A percentile compares a stretch with the other conserved stretches of the same genome.
Evolutionary conservation across 2,329 filamentous ascomycete species (phyloP).

Genomic region (Escovopsis weberi): DNA sequence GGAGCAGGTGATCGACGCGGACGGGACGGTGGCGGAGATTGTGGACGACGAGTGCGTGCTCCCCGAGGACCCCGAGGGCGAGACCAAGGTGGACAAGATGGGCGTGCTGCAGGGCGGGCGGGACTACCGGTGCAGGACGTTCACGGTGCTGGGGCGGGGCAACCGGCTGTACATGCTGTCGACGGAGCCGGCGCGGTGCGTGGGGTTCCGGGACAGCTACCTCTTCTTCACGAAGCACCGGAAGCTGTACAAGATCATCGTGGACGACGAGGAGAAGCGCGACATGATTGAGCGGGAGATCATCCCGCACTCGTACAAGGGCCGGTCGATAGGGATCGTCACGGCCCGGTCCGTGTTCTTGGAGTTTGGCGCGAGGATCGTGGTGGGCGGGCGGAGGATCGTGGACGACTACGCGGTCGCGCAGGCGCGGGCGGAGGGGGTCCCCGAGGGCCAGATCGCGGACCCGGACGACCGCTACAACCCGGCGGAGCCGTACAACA

Average conservation of each 20-base stretch:
- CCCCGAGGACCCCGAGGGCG: slow-evolving; percentile 75
- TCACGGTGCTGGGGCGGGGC: slow-evolving; percentile 73
- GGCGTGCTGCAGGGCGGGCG: slow-evolving; percentile 71
- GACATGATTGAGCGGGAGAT: slow-evolving; percentile 92
- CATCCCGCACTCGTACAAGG: slow-evolving; percentile 97
- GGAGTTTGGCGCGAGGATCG: slow-evolving; percentile 87
- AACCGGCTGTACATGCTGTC: slow-evolving; percentile 94
- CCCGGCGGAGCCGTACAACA: slow-evolving; percentile 80
- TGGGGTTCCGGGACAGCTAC: slow-evolving; percentile 95
- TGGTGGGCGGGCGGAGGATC: slow-evolving; percentile 78
- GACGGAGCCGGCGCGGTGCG: slow-evolving; percentile 89
- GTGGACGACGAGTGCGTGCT: slow-evolving; percentile 83
- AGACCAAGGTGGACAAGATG: slow-evolving; percentile 83
- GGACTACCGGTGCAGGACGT: slow-evolving; percentile 91
- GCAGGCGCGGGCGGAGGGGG: slow-evolving; percentile 60
- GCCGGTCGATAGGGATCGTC: slow-evolving; percentile 89
- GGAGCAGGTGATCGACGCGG: slow-evolving; percentile 79
- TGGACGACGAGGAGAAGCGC: slow-evolving; percentile 92
- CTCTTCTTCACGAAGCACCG: slow-evolving; percentile 98
- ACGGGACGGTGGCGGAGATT: slow-evolving; percentile 83
- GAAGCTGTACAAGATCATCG: slow-evolving; percentile 93
- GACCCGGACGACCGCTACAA: slow-evolving; percentile 76
- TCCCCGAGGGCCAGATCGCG: slow-evolving; percentile 76
- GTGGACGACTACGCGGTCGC: slow-evolving; percentile 80
- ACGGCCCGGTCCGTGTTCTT: slow-evolving; percentile 93